Evolutionary conservation across 2,329 filamentous ascomycete species (phyloP).

Genomic region (Hymenotorrendiella dingleyae): DNA sequence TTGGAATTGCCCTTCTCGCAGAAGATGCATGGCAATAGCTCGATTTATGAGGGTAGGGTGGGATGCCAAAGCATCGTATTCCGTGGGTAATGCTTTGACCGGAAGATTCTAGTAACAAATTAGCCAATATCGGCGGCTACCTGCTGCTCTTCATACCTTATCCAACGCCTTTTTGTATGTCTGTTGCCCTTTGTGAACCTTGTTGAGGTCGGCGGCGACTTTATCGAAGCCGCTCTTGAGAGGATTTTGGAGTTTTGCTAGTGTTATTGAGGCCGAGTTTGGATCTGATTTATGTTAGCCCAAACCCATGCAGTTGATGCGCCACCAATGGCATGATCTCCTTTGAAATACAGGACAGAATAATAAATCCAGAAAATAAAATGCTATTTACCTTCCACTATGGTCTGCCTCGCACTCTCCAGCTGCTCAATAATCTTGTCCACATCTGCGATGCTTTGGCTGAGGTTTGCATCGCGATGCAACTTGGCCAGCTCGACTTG

Average conservation of each 20-base stretch:
- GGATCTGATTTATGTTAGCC: slow-evolving; percentile 45
- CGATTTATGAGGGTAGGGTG: slow-evolving; percentile 78
- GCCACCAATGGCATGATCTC: too few relatives aligned
- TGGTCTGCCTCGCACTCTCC: slow-evolving; percentile 63
- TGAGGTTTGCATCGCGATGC: slow-evolving; percentile 27
- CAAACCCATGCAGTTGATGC: too few relatives aligned
- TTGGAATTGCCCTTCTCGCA: slow-evolving; percentile 88
- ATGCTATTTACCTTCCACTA: slow-evolving; percentile 51
- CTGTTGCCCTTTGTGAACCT: slow-evolving; percentile 74
- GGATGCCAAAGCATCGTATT: slow-evolving; percentile 72
- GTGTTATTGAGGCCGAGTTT: slow-evolving; percentile 62
- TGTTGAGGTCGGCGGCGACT: slow-evolving; percentile 75
- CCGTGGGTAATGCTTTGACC: slow-evolving; percentile 62
- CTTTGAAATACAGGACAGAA: too few relatives aligned
- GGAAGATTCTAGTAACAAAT: slow-evolving; percentile 31
- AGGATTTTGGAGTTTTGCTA: slow-evolving; percentile 81
- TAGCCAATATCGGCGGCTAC: too few relatives aligned
- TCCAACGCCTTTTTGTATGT: slow-evolving; percentile 82
- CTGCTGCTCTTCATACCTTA: slow-evolving; percentile 50
- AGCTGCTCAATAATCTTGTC: slow-evolving; percentile 78
- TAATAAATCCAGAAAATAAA: neutral
- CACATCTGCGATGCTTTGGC: slow-evolving; percentile 58
- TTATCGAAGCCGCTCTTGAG: slow-evolving; percentile 75
- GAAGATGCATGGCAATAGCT: slow-evolving; percentile 91
- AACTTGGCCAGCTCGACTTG: slow-evolving; percentile 29